Conservation (phyloP, 2,329 filamentous ascomycete genomes). For the Aspergillus chevalieri region DNA sequence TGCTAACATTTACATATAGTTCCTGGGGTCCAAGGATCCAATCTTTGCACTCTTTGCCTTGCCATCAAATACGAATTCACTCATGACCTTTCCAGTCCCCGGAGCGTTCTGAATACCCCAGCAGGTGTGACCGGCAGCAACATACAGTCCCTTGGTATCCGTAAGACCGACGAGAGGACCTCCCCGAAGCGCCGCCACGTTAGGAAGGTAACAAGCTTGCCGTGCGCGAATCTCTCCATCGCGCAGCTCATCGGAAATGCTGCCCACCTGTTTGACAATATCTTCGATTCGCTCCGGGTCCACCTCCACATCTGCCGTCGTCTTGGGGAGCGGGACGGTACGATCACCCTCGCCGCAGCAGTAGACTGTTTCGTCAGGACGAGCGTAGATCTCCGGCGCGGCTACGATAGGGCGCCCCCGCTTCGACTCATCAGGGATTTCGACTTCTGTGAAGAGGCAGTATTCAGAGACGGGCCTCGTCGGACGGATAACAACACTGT, state of each 20-base stretch:
- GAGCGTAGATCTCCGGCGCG: conserved; percentile 87
- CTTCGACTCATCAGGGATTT: conserved; percentile 53
- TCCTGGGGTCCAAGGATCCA: conserved; percentile 60
- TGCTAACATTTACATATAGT: conserved; percentile 36
- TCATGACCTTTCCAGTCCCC: conserved; percentile 74
- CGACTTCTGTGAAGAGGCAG: conserved; percentile 71
- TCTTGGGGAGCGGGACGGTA: conserved; percentile 65
- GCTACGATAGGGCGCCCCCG: conserved; percentile 55
- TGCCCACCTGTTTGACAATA: conserved; percentile 68
- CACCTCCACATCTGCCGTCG: conserved; percentile 67
- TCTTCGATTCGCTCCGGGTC: conserved; percentile 77
- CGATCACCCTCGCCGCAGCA: conserved; percentile 88
- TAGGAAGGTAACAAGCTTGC: conserved; percentile 92
- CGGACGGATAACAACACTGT: conserved; percentile 57
- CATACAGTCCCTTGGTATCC: conserved; percentile 63
- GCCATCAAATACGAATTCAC: conserved; percentile 72
- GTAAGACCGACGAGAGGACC: conserved; percentile 75
- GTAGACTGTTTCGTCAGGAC: conserved; percentile 84
- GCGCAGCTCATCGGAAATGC: conserved; percentile 53
- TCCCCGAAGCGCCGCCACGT: conserved; percentile 53
- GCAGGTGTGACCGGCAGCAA: conserved; percentile 89
- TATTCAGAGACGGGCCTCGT: conserved; percentile 46
- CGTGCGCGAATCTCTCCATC: conserved; percentile 63
- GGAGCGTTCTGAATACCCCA: conserved; percentile 98
- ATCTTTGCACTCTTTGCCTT: conserved; percentile 62